Evolutionary conservation across 2,329 filamentous ascomycete genomes (phyloP).

Genomic region (Pyricularia sp.): DNA sequence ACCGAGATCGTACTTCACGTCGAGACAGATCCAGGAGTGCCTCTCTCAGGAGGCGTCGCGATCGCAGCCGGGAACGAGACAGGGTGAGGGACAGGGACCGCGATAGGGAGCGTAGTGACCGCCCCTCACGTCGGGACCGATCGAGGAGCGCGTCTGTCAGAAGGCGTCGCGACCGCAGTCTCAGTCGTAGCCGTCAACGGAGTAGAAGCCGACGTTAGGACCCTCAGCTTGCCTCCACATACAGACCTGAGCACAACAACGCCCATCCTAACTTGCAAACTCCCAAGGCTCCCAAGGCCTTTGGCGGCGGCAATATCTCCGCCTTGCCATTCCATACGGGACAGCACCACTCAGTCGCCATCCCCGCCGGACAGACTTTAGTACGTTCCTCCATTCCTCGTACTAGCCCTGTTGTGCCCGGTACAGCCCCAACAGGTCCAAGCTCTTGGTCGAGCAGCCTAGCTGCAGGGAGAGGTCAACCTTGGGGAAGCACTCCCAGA

Average conservation of each 20-base stretch:
- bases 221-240: background rate
- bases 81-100: slow-evolving; percentile 19
- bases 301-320: background rate
- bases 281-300: background rate
- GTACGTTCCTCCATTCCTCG: background rate
- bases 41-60: slow-evolving; percentile 21
- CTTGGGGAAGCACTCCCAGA: background rate
- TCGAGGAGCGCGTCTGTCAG: slow-evolving; percentile 12
- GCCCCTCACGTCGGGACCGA: slow-evolving; percentile 14
- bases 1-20: slow-evolving; percentile 17
- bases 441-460: background rate
- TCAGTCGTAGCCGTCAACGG: slow-evolving; percentile 15
- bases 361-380: background rate
- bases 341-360: background rate
- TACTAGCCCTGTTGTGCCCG: background rate
- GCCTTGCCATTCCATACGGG: background rate
- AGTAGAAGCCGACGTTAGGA: slow-evolving; percentile 18
- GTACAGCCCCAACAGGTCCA: background rate
- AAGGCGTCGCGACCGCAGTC: slow-evolving; percentile 14
- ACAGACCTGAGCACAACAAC: background rate
- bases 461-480: background rate
- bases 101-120: slow-evolving; percentile 15
- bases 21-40: slow-evolving; percentile 22
- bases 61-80: slow-evolving; percentile 23
- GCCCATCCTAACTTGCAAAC: background rate